Evolutionary conservation across 23 red algal genomes (phyloP).

Genomic region (Gracilaria vermiculophylla): DNA sequence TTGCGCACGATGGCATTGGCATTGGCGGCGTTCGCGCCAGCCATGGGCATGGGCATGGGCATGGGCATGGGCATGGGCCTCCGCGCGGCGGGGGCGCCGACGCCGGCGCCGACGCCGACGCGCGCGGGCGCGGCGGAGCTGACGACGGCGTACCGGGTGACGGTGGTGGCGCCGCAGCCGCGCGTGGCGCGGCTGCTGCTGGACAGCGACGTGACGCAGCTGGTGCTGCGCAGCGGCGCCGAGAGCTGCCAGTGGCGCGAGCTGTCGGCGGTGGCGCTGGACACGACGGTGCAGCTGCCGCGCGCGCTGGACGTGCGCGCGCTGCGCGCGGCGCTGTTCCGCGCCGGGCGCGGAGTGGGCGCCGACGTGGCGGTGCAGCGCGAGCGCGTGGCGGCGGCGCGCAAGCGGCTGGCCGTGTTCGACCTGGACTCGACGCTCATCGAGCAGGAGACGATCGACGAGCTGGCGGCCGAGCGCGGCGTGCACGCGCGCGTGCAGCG

Average conservation of each 20-base stretch:
- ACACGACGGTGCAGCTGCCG: background rate
- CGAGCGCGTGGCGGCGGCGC: background rate
- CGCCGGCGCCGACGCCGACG: no score
- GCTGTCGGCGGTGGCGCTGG: background rate
- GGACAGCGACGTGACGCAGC: background rate
- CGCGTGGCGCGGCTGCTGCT: background rate
- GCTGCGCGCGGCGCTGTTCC: conserved; percentile 15
- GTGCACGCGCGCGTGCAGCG: background rate
- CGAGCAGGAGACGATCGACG: conserved; percentile 75
- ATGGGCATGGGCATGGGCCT: no score
- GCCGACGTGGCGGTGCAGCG: conserved; percentile 62
- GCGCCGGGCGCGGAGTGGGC: background rate
- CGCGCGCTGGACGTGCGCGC: conserved; percentile 19
- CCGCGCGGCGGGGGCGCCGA: no score
- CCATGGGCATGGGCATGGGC: no score
- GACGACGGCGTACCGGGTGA: background rate
- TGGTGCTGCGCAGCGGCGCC: background rate
- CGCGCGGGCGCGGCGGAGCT: no score
- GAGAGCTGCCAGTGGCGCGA: background rate
- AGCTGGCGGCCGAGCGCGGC: conserved; percentile 48
- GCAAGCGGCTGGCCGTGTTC: conserved; percentile 83
- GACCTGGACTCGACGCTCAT: conserved; percentile 89
- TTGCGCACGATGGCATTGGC: no score
- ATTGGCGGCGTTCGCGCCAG: no score
- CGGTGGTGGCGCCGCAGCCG: background rate